Base-by-base conservation (phyloP, 331 rosid species). In the Acacia pycnantha region DNA sequence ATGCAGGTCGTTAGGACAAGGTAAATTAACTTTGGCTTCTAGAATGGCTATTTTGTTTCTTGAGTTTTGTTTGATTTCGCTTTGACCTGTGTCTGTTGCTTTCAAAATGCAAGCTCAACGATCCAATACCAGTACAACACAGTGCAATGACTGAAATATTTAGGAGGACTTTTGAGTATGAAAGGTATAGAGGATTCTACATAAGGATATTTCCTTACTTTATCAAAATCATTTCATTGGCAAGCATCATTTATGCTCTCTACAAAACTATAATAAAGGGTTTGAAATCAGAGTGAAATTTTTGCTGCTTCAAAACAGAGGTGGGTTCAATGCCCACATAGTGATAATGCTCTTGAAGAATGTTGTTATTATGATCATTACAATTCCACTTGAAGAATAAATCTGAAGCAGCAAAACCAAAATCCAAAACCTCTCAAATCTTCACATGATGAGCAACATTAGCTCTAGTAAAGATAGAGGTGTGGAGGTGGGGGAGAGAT, bases 41-140 rank as follows among this genome's bases (percentile, higher is more conserved):
- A 76, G 74, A 78, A 33, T 71, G 44, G 56, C 53, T 64, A 62
- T 61, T 35, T 19, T 88, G 82, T 79, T 72, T 81, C 64, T 64
- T 68, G 22, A 31, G 43, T 40, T 40, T 9, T 8, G 1, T 40
- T 40, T 40, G 43, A 33, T 33, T 33, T 79, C 2, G 43, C 27
- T 79, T 82, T 66, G 43, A 74, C 41, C 19, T 74, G 33, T 65
- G 56, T 74, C 77, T 70, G 65, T 74, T 84, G 56, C 47, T 89
- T 89, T 79, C 91, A 94, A 97, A 85, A 92, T 92, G 97, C 98
- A 94, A 89, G 97, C 97, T 19, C 96, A 91, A 79, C 79, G 86
- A 59, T 69, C 76, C 58, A 71, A 11, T 44, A 2, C 76, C 15
- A 4, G 40, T 24, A 14, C 76, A 24, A 2, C 75, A 86, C 77